Conservation (phyloP, 331 rosid species). For the Saraca asoca region DNA sequence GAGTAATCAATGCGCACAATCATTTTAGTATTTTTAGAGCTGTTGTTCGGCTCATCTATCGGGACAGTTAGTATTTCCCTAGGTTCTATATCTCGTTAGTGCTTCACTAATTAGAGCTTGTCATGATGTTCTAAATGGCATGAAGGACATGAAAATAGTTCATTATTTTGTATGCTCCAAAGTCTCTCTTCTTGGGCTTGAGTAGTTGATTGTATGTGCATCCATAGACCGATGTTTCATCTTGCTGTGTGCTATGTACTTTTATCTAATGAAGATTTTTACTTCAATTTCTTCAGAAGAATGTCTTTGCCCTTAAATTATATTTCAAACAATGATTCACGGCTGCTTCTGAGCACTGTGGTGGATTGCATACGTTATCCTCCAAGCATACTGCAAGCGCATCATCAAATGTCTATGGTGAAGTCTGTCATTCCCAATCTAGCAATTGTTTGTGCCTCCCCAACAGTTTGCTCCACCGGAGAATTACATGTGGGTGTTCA, state of each 20-base stretch:
- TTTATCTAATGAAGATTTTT: conserved; percentile 23
- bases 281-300: conserved; percentile 50
- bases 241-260: conserved; percentile 2
- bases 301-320: conserved; percentile 42
- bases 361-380: conserved; percentile 34
- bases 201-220: not conserved
- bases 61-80: too few relatives aligned
- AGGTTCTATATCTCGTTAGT: not conserved
- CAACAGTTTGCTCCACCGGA: conserved; percentile 38
- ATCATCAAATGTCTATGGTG: conserved; percentile 32
- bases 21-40: too few relatives aligned
- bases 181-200: not conserved
- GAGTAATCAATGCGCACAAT: too few relatives aligned
- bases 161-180: not conserved
- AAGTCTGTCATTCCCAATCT: conserved; percentile 37
- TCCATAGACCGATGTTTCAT: not conserved
- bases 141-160: conserved; percentile 5
- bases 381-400: conserved; percentile 25
- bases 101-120: not conserved
- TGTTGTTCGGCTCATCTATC: too few relatives aligned
- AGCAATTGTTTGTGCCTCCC: conserved; percentile 37
- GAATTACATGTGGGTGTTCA: conserved; percentile 38
- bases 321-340: conserved; percentile 35
- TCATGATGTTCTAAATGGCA: not conserved
- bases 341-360: conserved; percentile 42